Evolutionary conservation across 2,329 filamentous ascomycete species (phyloP).

Genomic region (Cladosporium colombiae): DNA sequence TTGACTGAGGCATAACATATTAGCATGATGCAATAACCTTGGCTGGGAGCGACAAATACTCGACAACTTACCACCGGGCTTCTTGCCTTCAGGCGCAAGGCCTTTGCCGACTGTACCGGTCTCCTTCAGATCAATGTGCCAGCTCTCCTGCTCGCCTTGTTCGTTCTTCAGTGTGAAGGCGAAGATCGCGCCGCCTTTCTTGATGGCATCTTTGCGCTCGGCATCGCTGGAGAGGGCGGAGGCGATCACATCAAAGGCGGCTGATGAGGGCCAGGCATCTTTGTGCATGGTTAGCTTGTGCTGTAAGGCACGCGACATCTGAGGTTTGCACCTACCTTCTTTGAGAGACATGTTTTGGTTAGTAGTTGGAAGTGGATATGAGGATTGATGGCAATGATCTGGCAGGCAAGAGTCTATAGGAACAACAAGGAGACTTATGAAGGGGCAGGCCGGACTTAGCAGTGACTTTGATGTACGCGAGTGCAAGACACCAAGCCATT

Average conservation of each 20-base stretch:
- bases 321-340: constrained; percentile 57
- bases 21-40: not conserved
- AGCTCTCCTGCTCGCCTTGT: constrained; percentile 75
- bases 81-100: constrained; percentile 64
- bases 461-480: not conserved
- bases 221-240: constrained; percentile 66
- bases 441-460: not conserved
- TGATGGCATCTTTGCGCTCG: constrained; percentile 84
- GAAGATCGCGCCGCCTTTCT: constrained; percentile 84
- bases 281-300: not conserved
- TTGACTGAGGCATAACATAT: constrained; percentile 61
- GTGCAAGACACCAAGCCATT: constrained; percentile 8
- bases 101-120: constrained; percentile 81
- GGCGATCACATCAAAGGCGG: constrained; percentile 87
- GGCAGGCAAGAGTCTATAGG: not conserved
- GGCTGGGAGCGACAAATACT: not conserved
- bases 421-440: not conserved
- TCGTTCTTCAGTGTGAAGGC: constrained; percentile 91
- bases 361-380: constrained; percentile 5
- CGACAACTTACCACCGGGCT: constrained; percentile 71
- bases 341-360: constrained; percentile 65
- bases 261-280: constrained; percentile 66
- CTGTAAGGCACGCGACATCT: not conserved
- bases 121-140: constrained; percentile 95
- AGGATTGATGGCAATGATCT: not conserved